Evolutionary conservation across 768 basidiomycete genomes (phyloP).

Genomic region (Dioszegia aurantiaca): DNA sequence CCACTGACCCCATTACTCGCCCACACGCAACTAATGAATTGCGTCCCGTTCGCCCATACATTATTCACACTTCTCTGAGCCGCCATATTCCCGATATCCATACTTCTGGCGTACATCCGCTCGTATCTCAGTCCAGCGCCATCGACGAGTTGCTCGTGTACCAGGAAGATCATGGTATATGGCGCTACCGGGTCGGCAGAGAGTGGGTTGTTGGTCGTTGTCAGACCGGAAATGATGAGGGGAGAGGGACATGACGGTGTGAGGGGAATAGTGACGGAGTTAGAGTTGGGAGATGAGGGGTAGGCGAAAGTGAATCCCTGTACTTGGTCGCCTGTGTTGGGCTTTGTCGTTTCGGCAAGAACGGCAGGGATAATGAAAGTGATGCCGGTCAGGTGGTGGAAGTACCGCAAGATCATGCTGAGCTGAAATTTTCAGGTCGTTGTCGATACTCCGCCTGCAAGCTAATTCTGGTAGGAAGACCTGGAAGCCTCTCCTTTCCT

Average conservation of each 20-base stretch:
- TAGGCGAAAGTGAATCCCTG: conserved; percentile 32
- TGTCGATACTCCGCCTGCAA: too few species aligned
- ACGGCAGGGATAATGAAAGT: conserved; percentile 2
- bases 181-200: conserved; percentile 30
- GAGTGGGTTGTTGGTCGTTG: conserved; percentile 21
- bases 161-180: conserved; percentile 36
- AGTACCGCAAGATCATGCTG: neutral
- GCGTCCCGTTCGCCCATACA: conserved; percentile 35
- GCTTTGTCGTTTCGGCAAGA: conserved; percentile 27
- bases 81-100: conserved; percentile 32
- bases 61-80: conserved; percentile 13
- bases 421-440: too few species aligned
- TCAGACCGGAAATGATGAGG: conserved; percentile 22
- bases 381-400: neutral
- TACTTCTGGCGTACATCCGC: conserved; percentile 28
- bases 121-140: conserved; percentile 22
- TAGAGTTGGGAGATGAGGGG: conserved; percentile 9
- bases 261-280: conserved; percentile 27
- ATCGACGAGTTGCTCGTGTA: conserved; percentile 38
- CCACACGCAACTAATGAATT: conserved; percentile 44
- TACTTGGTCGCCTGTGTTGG: conserved; percentile 39
- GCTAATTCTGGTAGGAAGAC: too few species aligned
- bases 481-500: too few species aligned
- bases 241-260: conserved; percentile 31
- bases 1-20: conserved; percentile 27